Percentiles rank a stretch among this genome's conserved stretches.
These are phyloP conservation scores for Mortierella sp. DNA, from an alignment of 371 early-diverging fungal genomes.

Conservation along the genomic window DNA sequence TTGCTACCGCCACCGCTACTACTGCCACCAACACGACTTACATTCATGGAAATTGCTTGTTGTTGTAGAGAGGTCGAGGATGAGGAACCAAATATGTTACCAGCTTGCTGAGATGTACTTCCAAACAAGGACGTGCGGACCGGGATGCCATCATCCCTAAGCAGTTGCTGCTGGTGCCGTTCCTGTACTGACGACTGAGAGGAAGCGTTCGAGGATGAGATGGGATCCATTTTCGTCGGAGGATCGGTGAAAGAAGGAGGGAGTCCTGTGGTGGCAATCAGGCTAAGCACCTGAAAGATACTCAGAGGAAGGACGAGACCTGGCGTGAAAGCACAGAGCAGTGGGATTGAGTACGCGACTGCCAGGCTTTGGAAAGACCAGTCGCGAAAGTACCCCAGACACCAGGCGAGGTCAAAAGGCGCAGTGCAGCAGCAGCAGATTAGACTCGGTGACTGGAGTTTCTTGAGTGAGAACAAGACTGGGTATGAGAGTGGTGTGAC, in stretches of 20 bases:
- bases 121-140: too few species aligned
- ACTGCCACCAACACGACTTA: not conserved
- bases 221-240: conserved; percentile 10
- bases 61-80: conserved; percentile 4
- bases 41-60: not conserved
- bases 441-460: not conserved
- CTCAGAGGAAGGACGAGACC: conserved; percentile 28
- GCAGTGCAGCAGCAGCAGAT: conserved; percentile 3
- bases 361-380: conserved; percentile 29
- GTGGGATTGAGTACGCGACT: conserved; percentile 36
- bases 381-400: conserved; percentile 3
- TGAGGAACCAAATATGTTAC: not conserved
- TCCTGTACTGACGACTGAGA: conserved; percentile 4
- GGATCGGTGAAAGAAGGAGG: not conserved
- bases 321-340: conserved; percentile 33
- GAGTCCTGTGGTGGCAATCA: conserved; percentile 20
- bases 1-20: too few species aligned
- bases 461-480: not conserved
- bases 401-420: conserved; percentile 2
- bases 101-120: too few species aligned
- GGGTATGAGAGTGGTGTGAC: not conserved
- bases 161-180: too few species aligned
- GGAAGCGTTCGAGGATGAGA: not conserved
- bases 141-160: too few species aligned
- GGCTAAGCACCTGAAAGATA: conserved; percentile 29